These are phyloP conservation scores for Stipa capillata DNA, from an alignment of 176 grass and related monocot species.

Conservation along the genomic window DNA sequence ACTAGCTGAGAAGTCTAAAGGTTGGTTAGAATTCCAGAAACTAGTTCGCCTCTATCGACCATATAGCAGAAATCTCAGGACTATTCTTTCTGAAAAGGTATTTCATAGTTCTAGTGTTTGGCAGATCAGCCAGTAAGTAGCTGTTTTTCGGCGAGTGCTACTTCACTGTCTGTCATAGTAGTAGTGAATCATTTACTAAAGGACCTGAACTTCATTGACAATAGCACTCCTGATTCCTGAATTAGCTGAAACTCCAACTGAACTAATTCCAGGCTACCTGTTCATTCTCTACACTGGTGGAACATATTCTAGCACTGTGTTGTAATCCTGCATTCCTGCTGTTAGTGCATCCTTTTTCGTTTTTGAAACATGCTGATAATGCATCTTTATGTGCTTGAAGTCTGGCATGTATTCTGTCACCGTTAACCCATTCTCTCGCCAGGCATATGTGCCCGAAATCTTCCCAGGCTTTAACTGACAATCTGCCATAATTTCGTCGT, in stretches of 20 bases:
- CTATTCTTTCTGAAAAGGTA: neutral
- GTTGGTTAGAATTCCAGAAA: constrained; percentile 21
- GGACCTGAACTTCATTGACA: neutral
- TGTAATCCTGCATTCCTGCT: neutral
- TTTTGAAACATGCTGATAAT: neutral
- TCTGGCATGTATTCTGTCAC: neutral
- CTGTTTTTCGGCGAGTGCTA: neutral
- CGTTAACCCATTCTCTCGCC: neutral
- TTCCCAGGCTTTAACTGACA: neutral
- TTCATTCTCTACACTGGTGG: neutral
- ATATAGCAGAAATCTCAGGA: neutral
- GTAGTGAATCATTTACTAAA: neutral
- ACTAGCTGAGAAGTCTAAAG: neutral
- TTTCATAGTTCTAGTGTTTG: neutral
- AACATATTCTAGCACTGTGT: neutral
- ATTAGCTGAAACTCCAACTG: neutral
- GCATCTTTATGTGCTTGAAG: neutral
- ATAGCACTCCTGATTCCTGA: neutral
- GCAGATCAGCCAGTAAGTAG: neutral
- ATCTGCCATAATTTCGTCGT: neutral
- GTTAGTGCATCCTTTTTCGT: neutral
- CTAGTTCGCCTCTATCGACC: neutral
- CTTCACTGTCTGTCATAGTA: neutral
- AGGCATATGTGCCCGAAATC: neutral
- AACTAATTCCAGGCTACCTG: neutral